Percentiles rank a stretch among this genome's conserved stretches.
Evolutionary conservation across 176 grass and related monocot species (phyloP).

Genomic region (Urochloa ruziziensis): DNA sequence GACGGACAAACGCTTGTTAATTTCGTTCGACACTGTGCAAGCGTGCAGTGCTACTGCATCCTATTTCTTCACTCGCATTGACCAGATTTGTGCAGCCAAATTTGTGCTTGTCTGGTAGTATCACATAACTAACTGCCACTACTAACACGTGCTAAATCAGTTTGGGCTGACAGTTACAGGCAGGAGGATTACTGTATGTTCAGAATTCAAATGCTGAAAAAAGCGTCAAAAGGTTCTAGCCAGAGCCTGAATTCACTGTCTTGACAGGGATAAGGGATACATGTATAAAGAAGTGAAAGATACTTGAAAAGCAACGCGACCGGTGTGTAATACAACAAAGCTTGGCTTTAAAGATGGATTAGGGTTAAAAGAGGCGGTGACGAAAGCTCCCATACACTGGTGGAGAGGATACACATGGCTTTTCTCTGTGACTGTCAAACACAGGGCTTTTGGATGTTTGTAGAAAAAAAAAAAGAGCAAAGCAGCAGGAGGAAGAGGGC

Average conservation of each 20-base stretch:
- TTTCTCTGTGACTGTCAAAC: slow-evolving; percentile 23
- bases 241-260: slow-evolving; percentile 4
- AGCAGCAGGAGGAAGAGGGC: not conserved
- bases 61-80: not conserved
- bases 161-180: not conserved
- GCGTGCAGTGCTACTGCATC: not conserved
- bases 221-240: too few species aligned
- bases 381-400: slow-evolving; percentile 24
- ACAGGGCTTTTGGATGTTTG: slow-evolving; percentile 29
- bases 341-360: slow-evolving; percentile 32
- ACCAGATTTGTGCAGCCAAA: not conserved
- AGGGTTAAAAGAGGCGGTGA: slow-evolving; percentile 23
- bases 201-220: not conserved
- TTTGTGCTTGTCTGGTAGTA: not conserved
- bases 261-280: not conserved
- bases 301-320: not conserved
- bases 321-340: not conserved
- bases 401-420: not conserved
- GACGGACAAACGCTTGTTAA: too few species aligned
- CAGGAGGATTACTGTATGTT: not conserved
- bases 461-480: not conserved
- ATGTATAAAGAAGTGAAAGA: not conserved
- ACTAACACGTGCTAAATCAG: not conserved
- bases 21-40: not conserved
- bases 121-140: not conserved